phyloP scores from a whole-genome alignment of 2,329 filamentous ascomycete species.

The Botrytis byssoidea region DNA sequence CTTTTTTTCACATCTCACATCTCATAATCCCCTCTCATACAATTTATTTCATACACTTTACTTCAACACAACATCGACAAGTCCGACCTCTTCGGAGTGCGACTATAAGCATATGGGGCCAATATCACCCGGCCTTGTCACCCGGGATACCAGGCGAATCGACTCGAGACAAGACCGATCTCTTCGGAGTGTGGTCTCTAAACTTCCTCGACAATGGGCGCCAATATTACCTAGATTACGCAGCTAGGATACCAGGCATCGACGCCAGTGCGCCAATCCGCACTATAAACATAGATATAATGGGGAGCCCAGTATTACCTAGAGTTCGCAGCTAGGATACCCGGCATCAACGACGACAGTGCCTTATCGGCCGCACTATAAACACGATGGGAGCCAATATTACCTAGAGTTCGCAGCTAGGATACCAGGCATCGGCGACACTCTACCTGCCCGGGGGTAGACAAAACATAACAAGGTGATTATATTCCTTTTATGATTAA shows the following conservation, averaged over 20 bases:
- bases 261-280: background rate
- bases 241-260: background rate
- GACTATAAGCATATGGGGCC: background rate
- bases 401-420: background rate
- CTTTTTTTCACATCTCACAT: background rate
- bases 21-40: too few relatives aligned
- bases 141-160: background rate
- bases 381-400: background rate
- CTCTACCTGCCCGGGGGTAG: background rate
- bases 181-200: background rate
- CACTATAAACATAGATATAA: too few relatives aligned
- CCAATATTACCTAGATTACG: background rate
- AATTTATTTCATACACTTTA: background rate
- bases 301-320: background rate
- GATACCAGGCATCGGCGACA: background rate
- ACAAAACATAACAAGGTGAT: background rate
- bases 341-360: too few relatives aligned
- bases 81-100: background rate
- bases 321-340: too few relatives aligned
- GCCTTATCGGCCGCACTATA: too few relatives aligned
- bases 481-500: background rate
- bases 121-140: background rate
- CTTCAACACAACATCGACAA: background rate
- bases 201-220: background rate
- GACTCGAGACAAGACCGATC: slow-evolving; percentile 1